A percentile compares a stretch with the other conserved stretches of the same genome.
phyloP scores from a whole-genome alignment of 2,329 filamentous ascomycete species.

The Grosmannia huntii region DNA sequence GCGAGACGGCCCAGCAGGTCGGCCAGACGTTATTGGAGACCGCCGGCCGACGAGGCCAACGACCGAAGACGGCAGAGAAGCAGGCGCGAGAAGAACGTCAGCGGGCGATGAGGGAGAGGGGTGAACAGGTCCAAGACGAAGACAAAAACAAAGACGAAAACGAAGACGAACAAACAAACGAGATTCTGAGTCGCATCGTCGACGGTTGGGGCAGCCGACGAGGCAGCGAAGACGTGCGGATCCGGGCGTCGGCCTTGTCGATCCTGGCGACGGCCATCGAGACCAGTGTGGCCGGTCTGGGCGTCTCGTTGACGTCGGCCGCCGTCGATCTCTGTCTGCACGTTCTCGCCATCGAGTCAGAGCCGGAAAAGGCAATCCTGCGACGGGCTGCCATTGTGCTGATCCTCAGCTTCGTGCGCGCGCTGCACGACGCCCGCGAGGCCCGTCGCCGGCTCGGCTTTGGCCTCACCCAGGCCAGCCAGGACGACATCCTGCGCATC shows the following conservation, averaged over 20 bases:
- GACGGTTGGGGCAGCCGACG: slow-evolving; percentile 54
- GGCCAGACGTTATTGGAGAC: slow-evolving; percentile 48
- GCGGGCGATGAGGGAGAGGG: slow-evolving; percentile 27
- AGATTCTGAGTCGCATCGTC: slow-evolving; percentile 45
- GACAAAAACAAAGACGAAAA: slow-evolving; percentile 33
- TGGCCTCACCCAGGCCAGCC: slow-evolving; percentile 39
- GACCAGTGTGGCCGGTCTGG: slow-evolving; percentile 43
- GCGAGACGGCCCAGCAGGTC: slow-evolving; percentile 37
- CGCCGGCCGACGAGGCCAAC: slow-evolving; percentile 48
- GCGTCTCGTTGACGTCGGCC: slow-evolving; percentile 36
- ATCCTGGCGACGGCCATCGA: slow-evolving; percentile 50
- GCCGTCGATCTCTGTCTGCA: slow-evolving; percentile 51
- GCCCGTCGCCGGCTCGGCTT: slow-evolving; percentile 34
- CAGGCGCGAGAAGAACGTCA: slow-evolving; percentile 39
- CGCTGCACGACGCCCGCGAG: slow-evolving; percentile 41
- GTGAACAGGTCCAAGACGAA: slow-evolving; percentile 38
- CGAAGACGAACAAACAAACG: slow-evolving; percentile 33
- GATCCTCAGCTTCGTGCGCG: slow-evolving; percentile 47
- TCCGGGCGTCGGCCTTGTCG: slow-evolving; percentile 57
- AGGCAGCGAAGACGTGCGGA: slow-evolving; percentile 55
- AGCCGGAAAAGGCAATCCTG: slow-evolving; percentile 48
- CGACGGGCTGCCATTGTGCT: slow-evolving; percentile 53
- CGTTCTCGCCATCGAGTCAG: slow-evolving; percentile 49
- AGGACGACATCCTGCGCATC: slow-evolving; percentile 48
- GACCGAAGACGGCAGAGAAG: slow-evolving; percentile 44